Evolutionary conservation across 2,329 filamentous ascomycete genomes (phyloP).

Genomic region (Ceratocystis papillata): DNA sequence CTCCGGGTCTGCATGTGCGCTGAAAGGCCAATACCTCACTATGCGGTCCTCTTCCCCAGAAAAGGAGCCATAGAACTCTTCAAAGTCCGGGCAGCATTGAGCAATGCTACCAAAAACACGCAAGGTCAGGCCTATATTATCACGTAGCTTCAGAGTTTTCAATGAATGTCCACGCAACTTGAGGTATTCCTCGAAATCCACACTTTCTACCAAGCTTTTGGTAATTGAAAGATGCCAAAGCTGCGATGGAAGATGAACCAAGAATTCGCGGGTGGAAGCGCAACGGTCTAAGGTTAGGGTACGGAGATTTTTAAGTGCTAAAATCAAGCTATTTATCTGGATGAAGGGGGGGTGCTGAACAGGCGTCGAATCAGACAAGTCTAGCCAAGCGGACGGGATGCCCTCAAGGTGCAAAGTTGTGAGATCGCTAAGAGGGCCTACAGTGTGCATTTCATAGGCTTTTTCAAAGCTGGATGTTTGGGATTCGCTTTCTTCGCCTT

Average conservation of each 20-base stretch:
- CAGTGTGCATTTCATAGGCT: constrained; percentile 4
- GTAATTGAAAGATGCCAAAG: constrained; percentile 1
- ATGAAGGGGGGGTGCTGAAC: not conserved
- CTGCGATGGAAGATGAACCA: not conserved
- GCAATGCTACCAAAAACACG: constrained; percentile 3
- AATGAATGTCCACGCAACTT: not conserved
- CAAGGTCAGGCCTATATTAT: not conserved
- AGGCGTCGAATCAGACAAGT: not conserved
- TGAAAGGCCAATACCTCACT: too few relatives aligned
- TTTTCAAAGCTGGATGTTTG: not conserved
- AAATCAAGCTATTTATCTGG: not conserved
- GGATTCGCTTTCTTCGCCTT: not conserved
- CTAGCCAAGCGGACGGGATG: not conserved
- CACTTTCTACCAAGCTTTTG: not conserved
- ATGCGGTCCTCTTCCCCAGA: not conserved
- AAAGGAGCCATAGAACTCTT: constrained; percentile 1
- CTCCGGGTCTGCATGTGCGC: not conserved
- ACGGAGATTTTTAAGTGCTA: not conserved
- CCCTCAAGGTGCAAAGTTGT: constrained; percentile 7
- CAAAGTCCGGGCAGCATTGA: constrained; percentile 2
- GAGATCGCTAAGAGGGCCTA: not conserved
- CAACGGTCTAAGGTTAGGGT: not conserved
- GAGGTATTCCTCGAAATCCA: not conserved
- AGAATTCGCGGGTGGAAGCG: not conserved
- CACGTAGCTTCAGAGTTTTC: not conserved